phyloP scores from a whole-genome alignment of 441 rosid species.

The Pelargonium cotyledonis region DNA sequence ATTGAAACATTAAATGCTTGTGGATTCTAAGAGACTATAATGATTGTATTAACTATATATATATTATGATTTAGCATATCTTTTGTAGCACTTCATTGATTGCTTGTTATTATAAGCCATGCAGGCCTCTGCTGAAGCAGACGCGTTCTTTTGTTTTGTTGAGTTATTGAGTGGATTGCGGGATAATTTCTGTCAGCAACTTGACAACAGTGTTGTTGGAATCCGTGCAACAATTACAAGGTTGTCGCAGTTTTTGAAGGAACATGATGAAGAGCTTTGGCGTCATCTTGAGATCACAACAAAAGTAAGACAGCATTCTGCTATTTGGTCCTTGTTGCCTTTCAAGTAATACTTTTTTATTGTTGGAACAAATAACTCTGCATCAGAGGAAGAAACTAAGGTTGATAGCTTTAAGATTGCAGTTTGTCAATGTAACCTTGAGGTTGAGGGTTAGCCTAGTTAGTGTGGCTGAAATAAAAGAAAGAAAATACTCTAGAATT shows the following conservation, averaged over 20 bases:
- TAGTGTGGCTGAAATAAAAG: too few species aligned
- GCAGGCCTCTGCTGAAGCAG: conserved; percentile 87
- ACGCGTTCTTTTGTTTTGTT: conserved; percentile 89
- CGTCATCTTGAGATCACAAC: conserved; percentile 97
- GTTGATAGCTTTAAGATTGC: background rate
- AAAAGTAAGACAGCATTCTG: conserved; percentile 48
- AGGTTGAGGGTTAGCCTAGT: background rate
- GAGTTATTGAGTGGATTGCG: conserved; percentile 93
- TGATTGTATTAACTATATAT: conserved; percentile 5
- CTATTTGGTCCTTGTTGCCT: too few species aligned
- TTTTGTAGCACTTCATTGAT: conserved; percentile 15
- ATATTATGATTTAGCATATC: background rate
- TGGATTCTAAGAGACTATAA: background rate
- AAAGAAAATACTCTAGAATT: too few species aligned
- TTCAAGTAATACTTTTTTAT: too few species aligned
- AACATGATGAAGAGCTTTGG: conserved; percentile 98
- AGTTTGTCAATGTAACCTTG: background rate
- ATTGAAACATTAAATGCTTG: background rate
- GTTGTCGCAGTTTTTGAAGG: conserved; percentile 76
- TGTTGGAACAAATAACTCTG: too few species aligned
- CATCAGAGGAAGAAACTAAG: background rate
- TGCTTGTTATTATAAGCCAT: conserved; percentile 27
- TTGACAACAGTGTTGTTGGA: conserved; percentile 92
- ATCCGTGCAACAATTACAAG: conserved; percentile 82
- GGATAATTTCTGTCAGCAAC: conserved; percentile 94